These are phyloP conservation scores for Rhododendron ovatum DNA, from an alignment of 148 eudicot genomes.

Conservation along the genomic window DNA sequence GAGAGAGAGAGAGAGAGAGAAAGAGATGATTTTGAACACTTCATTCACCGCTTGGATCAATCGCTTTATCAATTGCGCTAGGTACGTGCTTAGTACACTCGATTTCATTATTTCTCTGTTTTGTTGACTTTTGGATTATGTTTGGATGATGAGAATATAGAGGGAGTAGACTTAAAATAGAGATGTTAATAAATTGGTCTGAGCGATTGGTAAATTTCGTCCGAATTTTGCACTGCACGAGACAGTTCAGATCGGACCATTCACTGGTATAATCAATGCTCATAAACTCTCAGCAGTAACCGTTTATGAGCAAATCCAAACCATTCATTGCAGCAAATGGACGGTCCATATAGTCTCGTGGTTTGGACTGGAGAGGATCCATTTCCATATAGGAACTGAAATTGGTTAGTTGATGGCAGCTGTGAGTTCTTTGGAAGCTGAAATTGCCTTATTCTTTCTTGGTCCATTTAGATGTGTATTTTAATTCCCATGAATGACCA, in stretches of 20 bases:
- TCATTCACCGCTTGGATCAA: slow-evolving; percentile 74
- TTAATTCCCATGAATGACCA: not conserved
- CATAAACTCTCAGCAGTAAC: too few species aligned
- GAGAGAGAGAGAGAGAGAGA: slow-evolving; percentile 9
- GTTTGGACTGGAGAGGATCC: too few species aligned
- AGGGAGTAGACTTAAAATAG: not conserved
- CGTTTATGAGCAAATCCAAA: too few species aligned
- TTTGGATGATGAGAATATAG: slow-evolving; percentile 9
- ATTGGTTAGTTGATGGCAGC: not conserved
- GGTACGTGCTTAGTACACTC: slow-evolving; percentile 41
- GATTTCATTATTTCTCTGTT: not conserved
- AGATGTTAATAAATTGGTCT: not conserved
- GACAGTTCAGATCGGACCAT: not conserved
- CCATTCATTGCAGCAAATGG: too few species aligned
- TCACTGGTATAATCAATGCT: too few species aligned
- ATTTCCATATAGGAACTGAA: too few species aligned
- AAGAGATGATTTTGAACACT: slow-evolving; percentile 49
- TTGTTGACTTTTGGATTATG: not conserved
- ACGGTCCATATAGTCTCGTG: too few species aligned
- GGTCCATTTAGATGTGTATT: not conserved
- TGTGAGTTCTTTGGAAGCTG: not conserved
- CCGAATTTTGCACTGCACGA: not conserved
- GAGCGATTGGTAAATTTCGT: not conserved
- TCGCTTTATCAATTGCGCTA: slow-evolving; percentile 66
- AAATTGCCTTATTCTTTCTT: not conserved